Conservation (phyloP, 257 asterid genomes). For the Verbena officinalis region DNA sequence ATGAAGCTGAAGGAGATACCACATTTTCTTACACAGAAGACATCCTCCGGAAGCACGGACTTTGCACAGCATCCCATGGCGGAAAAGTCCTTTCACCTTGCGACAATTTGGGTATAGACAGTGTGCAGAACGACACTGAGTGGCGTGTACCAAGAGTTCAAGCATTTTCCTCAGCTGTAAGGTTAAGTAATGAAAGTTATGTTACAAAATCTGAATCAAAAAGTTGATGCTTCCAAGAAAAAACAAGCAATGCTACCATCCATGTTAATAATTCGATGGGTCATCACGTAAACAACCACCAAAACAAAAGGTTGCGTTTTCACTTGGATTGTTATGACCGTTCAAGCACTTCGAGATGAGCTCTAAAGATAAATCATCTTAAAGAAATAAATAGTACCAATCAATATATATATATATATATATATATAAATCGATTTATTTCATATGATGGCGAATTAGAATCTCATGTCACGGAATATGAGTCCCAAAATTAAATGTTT, state of each 20-base stretch:
- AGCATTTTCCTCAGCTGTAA: conserved; percentile 95
- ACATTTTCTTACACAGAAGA: conserved; percentile 89
- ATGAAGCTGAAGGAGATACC: conserved; percentile 96
- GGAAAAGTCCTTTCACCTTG: conserved; percentile 96
- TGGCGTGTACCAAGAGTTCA: conserved; percentile 93
- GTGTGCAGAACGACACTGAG: conserved; percentile 78
- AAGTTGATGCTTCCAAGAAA: not conserved
- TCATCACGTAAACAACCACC: too few relatives aligned
- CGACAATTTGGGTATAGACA: conserved; percentile 95
- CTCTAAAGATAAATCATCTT: not conserved
- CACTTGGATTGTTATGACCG: conserved; percentile 8
- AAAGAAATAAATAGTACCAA: not conserved
- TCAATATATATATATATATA: too few relatives aligned
- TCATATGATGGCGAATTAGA: not conserved
- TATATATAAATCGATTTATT: not conserved
- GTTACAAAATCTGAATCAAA: conserved; percentile 4
- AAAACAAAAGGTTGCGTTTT: too few relatives aligned
- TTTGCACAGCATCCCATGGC: conserved; percentile 90
- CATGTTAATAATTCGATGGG: too few relatives aligned
- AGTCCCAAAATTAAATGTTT: not conserved
- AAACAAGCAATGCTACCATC: not conserved
- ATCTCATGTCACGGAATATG: not conserved
- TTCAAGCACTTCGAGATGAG: not conserved
- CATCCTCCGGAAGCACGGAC: conserved; percentile 93
- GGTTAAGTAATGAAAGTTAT: conserved; percentile 32